These are phyloP conservation scores for Candida buenavistaensis DNA, from an alignment of 1,139 yeast species.

Conservation along the genomic window DNA sequence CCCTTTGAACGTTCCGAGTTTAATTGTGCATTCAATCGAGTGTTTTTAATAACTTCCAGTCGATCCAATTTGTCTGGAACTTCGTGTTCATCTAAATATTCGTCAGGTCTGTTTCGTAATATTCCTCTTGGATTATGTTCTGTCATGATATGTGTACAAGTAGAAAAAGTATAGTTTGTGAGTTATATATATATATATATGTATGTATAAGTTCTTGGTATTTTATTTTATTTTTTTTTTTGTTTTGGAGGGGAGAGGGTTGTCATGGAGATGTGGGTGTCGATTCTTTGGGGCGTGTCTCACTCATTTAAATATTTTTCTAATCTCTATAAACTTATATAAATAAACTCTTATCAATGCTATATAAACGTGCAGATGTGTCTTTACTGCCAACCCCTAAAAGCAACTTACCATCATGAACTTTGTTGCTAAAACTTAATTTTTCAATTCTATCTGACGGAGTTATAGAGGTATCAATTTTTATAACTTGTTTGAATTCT, in stretches of 20 bases:
- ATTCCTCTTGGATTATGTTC: constrained; percentile 41
- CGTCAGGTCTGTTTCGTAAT: constrained; percentile 35
- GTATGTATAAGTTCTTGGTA: no score
- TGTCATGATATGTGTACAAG: constrained; percentile 19
- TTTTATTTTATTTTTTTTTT: no score
- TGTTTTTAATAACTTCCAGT: constrained; percentile 46
- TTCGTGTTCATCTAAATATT: constrained; percentile 14
- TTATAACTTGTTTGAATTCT: constrained; percentile 25
- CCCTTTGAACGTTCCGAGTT: constrained; percentile 29
- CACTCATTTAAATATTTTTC: no score
- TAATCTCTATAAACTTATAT: constrained; percentile 1
- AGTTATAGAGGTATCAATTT: constrained; percentile 37
- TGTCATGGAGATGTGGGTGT: no score
- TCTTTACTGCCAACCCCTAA: constrained; percentile 75
- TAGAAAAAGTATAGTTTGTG: no score
- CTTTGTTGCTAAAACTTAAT: constrained; percentile 50
- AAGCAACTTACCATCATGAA: constrained; percentile 21
- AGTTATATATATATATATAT: no score
- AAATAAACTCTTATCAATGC: constrained; percentile 14
- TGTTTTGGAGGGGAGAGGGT: no score
- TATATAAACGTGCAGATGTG: constrained; percentile 61
- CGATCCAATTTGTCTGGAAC: constrained; percentile 35
- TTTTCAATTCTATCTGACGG: constrained; percentile 66
- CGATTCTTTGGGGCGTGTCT: no score
- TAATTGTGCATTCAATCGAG: constrained; percentile 41